These are phyloP conservation scores for Phalaenopsis hybrid DNA, from an alignment of 116 monocot genomes.

Conservation along the genomic window DNA sequence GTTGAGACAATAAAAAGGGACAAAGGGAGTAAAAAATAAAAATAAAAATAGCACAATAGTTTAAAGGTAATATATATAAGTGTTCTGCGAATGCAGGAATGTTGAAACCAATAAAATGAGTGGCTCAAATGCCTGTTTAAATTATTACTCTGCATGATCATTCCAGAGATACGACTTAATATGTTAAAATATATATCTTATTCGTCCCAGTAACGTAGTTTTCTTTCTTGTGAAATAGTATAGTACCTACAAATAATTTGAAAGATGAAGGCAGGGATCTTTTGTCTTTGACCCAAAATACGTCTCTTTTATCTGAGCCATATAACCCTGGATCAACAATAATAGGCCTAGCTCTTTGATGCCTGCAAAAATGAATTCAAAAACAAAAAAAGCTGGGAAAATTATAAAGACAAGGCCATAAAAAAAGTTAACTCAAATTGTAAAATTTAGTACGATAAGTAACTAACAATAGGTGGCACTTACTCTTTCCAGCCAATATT, in stretches of 20 bases:
- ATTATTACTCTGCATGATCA: too few species aligned
- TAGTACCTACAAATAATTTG: conserved; percentile 85
- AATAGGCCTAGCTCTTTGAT: conserved; percentile 77
- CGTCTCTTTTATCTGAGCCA: conserved; percentile 37
- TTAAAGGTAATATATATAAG: too few species aligned
- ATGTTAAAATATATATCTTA: neutral
- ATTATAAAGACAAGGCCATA: neutral
- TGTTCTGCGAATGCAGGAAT: too few species aligned
- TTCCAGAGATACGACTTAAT: too few species aligned
- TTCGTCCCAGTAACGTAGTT: neutral
- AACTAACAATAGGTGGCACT: conserved; percentile 18
- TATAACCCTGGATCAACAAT: conserved; percentile 82
- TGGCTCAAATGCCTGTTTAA: too few species aligned
- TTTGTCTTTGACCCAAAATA: conserved; percentile 81
- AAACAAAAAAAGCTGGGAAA: neutral
- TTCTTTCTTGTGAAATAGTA: neutral
- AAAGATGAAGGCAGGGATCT: conserved; percentile 81
- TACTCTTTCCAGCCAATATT: conserved; percentile 95
- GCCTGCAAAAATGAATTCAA: conserved; percentile 26
- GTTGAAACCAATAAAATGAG: too few species aligned
- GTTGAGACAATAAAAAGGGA: too few species aligned
- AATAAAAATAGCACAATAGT: too few species aligned
- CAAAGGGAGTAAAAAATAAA: too few species aligned
- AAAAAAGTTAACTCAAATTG: conserved; percentile 7
- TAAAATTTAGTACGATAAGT: neutral